Conservation (phyloP, 139 green algal genomes). For the Ettlia oleoabundans region DNA sequence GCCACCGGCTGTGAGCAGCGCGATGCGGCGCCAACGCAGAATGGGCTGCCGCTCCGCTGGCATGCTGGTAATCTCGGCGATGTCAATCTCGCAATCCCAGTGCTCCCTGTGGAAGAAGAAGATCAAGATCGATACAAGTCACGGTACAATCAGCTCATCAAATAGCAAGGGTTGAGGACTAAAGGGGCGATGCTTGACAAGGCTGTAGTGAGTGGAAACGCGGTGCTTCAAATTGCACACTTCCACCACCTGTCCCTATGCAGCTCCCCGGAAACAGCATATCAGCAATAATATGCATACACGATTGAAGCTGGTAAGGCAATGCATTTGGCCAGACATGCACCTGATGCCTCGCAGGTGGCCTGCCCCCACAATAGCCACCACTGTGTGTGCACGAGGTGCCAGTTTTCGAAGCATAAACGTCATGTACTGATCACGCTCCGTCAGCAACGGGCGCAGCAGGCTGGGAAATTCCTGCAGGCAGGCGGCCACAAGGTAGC, state of each 20-base stretch:
- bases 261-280: not conserved
- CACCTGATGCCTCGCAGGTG: conserved; percentile 52
- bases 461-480: conserved; percentile 50
- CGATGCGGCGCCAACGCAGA: conserved; percentile 20
- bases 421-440: conserved; percentile 58
- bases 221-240: not conserved
- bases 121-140: not conserved
- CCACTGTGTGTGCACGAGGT: conserved; percentile 11
- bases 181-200: too few species aligned
- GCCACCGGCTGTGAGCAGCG: conserved; percentile 20
- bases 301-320: not conserved
- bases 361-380: conserved; percentile 54
- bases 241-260: not conserved
- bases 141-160: too few species aligned
- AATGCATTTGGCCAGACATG: too few species aligned
- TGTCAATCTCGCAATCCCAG: conserved; percentile 54
- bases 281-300: not conserved
- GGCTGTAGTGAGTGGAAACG: too few species aligned
- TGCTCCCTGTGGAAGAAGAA: conserved; percentile 5
- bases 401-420: conserved; percentile 44
- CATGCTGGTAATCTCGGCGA: conserved; percentile 37
- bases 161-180: too few species aligned
- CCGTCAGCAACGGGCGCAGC: conserved; percentile 49
- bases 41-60: conserved; percentile 13
- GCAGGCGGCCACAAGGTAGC: not conserved